Base-by-base conservation (phyloP, 352 stramenopile species). In the Pythium graminicola region DNA sequence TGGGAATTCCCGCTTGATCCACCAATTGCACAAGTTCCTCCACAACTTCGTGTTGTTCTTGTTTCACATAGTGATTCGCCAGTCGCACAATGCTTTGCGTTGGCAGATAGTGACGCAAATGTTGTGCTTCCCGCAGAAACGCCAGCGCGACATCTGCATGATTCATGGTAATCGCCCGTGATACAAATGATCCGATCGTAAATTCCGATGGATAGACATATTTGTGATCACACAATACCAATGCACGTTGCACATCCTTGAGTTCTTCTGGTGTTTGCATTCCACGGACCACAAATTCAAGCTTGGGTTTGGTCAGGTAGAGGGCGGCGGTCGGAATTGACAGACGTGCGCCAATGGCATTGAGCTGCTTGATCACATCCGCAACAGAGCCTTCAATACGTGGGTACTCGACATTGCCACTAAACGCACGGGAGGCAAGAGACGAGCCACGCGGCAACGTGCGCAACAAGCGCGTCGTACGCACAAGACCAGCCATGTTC, bases 261-360 rank as follows among this genome's bases (percentile, higher is more conserved):
- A 90, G 57, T 53, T 93, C 81, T 14, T 89, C 76, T 32, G 69
- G 60, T 42, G 73, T 77, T 69, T 90, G 78, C 69, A 89, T 86
- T 57, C 85, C 77, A 55, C 81, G 81, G 58, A 90, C 79, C 20
- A 93, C 69, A 54, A 84, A 76, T 62, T 93, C 76, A 57, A 93
- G 67, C 72, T 93, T 93, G n/a, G 72, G 69, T 52, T 72, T 67
- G 64, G 81, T 88, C 48, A 93, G 72, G 67, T 93, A 89, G 19
- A 86, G 68, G 49, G 81, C 69, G 16, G 78, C 80, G 48, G 81
- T 89, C 5, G 81, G 63, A 57, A 90, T 90, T 43, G 79, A 90
- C 53, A 90, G 65, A 0, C 79, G 79, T 52, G 69, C 74, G 60
- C 79, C 79, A 55, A 90, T 90, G 29, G 67, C 72, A 38, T 66